Evolutionary conservation across 768 basidiomycete species (phyloP).

Genomic region (Cubamyces lactineus): DNA sequence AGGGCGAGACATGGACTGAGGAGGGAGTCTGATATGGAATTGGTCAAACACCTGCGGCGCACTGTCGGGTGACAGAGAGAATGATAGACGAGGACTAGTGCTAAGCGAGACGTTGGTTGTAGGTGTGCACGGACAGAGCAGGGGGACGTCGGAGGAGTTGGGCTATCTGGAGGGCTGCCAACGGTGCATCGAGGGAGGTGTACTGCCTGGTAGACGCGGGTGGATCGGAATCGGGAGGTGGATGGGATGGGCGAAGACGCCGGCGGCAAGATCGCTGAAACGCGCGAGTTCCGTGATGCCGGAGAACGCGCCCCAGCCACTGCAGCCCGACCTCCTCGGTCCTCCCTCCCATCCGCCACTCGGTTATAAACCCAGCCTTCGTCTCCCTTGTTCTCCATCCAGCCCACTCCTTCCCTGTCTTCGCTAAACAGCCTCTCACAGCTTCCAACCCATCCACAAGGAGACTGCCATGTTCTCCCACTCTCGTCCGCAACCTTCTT

Average conservation of each 20-base stretch:
- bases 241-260: too few species aligned
- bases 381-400: background rate
- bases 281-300: constrained; percentile 21
- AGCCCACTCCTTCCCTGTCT: constrained; percentile 14
- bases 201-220: background rate
- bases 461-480: constrained; percentile 14
- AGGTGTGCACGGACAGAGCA: background rate
- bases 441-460: background rate
- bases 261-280: constrained; percentile 15
- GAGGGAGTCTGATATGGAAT: background rate
- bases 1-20: background rate
- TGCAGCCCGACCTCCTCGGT: constrained; percentile 26
- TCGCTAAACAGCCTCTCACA: constrained; percentile 1
- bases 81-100: background rate
- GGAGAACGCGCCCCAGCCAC: constrained; percentile 12
- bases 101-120: background rate
- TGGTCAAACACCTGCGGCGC: background rate
- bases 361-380: background rate
- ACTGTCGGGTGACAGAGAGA: background rate
- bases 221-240: background rate
- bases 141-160: constrained; percentile 19
- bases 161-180: background rate
- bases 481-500: constrained; percentile 32
- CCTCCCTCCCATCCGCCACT: constrained; percentile 1
- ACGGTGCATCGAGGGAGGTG: too few species aligned